Conservation (phyloP, 305 asterid species). For the Euphrasia arctica region DNA sequence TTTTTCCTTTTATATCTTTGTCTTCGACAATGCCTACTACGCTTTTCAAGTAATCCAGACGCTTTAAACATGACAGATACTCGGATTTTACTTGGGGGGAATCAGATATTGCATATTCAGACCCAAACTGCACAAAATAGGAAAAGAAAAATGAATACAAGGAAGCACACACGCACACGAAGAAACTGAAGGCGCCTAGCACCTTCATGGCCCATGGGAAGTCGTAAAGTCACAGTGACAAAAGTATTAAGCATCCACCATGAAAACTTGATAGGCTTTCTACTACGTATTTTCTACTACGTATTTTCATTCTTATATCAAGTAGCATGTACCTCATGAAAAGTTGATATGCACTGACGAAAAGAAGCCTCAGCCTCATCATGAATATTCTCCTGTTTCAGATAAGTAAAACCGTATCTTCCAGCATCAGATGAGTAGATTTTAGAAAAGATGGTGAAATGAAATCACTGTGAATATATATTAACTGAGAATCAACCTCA, state of each 20-base stretch:
- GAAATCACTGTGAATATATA: not conserved
- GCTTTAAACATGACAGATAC: slow-evolving; percentile 59
- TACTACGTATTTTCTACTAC: no score
- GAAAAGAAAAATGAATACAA: not conserved
- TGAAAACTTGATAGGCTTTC: no score
- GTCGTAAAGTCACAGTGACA: not conserved
- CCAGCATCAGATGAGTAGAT: slow-evolving; percentile 18
- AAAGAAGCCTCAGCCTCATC: slow-evolving; percentile 49
- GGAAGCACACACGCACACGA: not conserved
- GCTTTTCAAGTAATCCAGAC: slow-evolving; percentile 35
- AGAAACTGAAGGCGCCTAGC: no score
- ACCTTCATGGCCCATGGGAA: no score
- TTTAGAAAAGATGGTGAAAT: not conserved
- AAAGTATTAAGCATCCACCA: not conserved
- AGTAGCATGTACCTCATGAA: slow-evolving; percentile 52
- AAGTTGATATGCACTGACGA: slow-evolving; percentile 63
- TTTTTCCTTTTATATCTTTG: slow-evolving; percentile 46
- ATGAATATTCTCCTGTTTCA: slow-evolving; percentile 38
- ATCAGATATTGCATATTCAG: slow-evolving; percentile 33
- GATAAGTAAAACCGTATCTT: slow-evolving; percentile 18
- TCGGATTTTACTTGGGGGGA: slow-evolving; percentile 62
- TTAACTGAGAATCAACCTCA: slow-evolving; percentile 10
- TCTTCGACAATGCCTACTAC: slow-evolving; percentile 21
- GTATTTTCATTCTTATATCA: slow-evolving; percentile 8
- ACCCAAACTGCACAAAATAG: slow-evolving; percentile 47